Conservation (phyloP, 805 yeast genomes). For the Kodamaea jinghongensis region DNA sequence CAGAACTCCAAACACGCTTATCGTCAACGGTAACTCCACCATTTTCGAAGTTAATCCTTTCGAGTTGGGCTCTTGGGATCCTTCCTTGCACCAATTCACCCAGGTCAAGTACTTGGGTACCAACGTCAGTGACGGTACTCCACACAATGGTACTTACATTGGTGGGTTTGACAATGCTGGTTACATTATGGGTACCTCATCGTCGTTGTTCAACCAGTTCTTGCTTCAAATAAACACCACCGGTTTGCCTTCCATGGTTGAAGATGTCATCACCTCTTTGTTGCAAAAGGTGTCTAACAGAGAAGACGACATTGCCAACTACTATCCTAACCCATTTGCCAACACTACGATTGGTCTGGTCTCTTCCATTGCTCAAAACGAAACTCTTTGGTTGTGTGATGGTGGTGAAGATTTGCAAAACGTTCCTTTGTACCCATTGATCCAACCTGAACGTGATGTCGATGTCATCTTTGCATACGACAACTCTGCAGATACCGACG, state of each 20-base stretch:
- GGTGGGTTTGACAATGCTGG: constrained; percentile 28
- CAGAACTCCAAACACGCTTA: constrained; percentile 21
- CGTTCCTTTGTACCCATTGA: constrained; percentile 63
- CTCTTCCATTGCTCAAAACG: constrained; percentile 36
- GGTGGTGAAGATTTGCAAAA: constrained; percentile 80
- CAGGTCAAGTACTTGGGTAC: constrained; percentile 26
- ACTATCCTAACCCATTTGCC: constrained; percentile 39
- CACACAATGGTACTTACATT: constrained; percentile 18
- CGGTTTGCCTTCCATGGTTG: constrained; percentile 16
- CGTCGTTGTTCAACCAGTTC: constrained; percentile 25
- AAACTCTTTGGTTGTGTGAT: constrained; percentile 58
- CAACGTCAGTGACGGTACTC: constrained; percentile 16
- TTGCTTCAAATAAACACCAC: constrained; percentile 18
- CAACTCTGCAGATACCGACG: constrained; percentile 62
- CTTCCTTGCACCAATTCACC: constrained; percentile 22
- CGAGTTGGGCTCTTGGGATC: constrained; percentile 30
- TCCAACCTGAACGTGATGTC: constrained; percentile 57
- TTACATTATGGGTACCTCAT: constrained; percentile 24
- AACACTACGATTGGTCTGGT: constrained; percentile 31
- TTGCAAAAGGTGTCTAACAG: constrained; percentile 39
- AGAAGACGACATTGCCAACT: constrained; percentile 32
- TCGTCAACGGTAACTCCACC: constrained; percentile 26
- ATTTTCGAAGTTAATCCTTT: constrained; percentile 26
- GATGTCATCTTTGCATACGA: constrained; percentile 67
- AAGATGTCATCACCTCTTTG: constrained; percentile 20